A percentile compares a stretch with the other conserved stretches of the same genome.
Conservation (phyloP, 1,284 basidiomycete species). For the Ceratobasidium sp. region DNA sequence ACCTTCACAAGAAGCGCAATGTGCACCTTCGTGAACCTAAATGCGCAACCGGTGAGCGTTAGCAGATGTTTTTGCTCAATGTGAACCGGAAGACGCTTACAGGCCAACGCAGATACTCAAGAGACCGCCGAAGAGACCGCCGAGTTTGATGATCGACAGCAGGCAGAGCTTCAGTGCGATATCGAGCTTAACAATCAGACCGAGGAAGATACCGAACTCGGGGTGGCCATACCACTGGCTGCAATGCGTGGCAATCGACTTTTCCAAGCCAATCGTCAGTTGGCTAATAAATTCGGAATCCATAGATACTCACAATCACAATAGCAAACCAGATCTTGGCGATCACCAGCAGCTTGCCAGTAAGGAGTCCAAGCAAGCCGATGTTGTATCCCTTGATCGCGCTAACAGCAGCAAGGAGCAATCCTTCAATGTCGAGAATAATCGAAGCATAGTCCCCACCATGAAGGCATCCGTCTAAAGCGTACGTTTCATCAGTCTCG, state of each 20-base stretch:
- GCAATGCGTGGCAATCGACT: constrained; percentile 43
- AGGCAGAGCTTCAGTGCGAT: constrained; percentile 32
- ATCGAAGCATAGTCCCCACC: constrained; percentile 38
- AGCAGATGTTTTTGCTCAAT: background rate
- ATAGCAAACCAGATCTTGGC: constrained; percentile 37
- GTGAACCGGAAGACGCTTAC: constrained; percentile 4
- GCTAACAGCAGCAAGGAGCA: constrained; percentile 24
- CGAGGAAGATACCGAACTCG: constrained; percentile 17
- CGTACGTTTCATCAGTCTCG: background rate
- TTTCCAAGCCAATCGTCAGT: background rate
- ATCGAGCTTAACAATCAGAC: constrained; percentile 38
- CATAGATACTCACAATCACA: constrained; percentile 14
- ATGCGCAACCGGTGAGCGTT: background rate
- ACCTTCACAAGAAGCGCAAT: constrained; percentile 28
- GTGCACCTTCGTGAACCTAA: constrained; percentile 38
- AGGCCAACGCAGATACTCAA: constrained; percentile 32
- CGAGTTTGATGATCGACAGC: constrained; percentile 28
- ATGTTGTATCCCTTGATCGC: constrained; percentile 38
- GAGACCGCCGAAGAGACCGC: constrained; percentile 27
- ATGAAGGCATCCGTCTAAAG: constrained; percentile 24
- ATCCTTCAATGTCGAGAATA: constrained; percentile 37
- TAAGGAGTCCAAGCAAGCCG: constrained; percentile 35
- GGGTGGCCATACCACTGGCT: constrained; percentile 35
- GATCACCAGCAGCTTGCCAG: constrained; percentile 30
- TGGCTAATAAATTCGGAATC: background rate